phyloP scores from a whole-genome alignment of 1,139 yeast genomes.

The Blastobotrys petasosporus region DNA sequence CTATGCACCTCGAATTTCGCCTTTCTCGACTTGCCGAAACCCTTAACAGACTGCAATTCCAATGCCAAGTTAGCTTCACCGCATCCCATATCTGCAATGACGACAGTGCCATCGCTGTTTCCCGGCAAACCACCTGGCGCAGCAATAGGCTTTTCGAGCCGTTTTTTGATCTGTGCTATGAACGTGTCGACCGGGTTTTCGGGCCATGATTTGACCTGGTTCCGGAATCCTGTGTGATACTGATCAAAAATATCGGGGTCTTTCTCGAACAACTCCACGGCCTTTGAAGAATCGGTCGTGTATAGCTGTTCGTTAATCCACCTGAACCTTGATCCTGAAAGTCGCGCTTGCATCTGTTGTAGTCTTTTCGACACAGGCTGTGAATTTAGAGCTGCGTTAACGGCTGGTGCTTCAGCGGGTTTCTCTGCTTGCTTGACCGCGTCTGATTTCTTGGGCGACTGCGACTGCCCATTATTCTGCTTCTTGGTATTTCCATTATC shows the following conservation, averaged over 20 bases:
- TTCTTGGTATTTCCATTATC: slow-evolving; percentile 4
- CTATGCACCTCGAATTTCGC: slow-evolving; percentile 62
- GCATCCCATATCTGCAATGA: slow-evolving; percentile 97
- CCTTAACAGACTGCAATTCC: slow-evolving; percentile 46
- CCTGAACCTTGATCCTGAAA: slow-evolving; percentile 90
- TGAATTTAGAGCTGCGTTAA: slow-evolving; percentile 80
- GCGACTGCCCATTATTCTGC: slow-evolving; percentile 4
- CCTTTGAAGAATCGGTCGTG: slow-evolving; percentile 73
- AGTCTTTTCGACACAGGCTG: no score
- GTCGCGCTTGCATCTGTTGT: slow-evolving; percentile 81
- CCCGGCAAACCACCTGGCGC: slow-evolving; percentile 93
- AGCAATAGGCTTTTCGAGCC: slow-evolving; percentile 63
- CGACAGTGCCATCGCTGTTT: slow-evolving; percentile 42
- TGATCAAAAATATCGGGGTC: slow-evolving; percentile 91
- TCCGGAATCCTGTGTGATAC: slow-evolving; percentile 90
- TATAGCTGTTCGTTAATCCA: slow-evolving; percentile 97
- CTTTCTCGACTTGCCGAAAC: slow-evolving; percentile 34
- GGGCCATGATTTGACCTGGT: slow-evolving; percentile 96
- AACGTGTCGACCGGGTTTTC: slow-evolving; percentile 93
- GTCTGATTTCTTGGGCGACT: slow-evolving; percentile 2
- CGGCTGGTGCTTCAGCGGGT: slow-evolving; percentile 32
- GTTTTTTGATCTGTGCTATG: slow-evolving; percentile 59
- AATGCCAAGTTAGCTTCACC: slow-evolving; percentile 88
- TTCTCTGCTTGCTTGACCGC: background rate
- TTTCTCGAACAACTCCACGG: slow-evolving; percentile 61